A percentile compares a stretch with the other conserved stretches of the same genome.
These are phyloP conservation scores for Fusarium floridanum DNA, from an alignment of 2,329 filamentous ascomycete genomes.

Conservation along the genomic window DNA sequence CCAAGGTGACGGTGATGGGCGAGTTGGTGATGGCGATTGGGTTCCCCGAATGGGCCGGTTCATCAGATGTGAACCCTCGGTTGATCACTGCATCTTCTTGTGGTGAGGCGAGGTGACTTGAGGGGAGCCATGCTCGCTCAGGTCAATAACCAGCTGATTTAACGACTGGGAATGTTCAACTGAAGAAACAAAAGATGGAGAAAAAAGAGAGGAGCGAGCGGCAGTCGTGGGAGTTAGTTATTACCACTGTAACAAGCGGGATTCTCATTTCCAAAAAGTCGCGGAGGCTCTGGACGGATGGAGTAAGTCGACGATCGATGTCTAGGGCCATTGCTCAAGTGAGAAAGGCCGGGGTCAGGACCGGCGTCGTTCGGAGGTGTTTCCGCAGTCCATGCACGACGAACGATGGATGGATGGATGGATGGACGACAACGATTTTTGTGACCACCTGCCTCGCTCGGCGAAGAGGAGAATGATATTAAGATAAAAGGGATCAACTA, in stretches of 20 bases:
- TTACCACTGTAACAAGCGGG: constrained; percentile 16
- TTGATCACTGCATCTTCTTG: constrained; percentile 6
- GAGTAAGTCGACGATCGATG: constrained; percentile 3
- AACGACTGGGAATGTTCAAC: constrained; percentile 22
- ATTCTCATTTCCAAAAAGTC: constrained; percentile 34
- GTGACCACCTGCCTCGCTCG: constrained; percentile 19
- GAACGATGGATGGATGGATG: background rate
- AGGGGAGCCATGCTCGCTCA: background rate
- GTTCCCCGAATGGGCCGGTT: constrained; percentile 11
- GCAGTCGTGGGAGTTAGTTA: background rate
- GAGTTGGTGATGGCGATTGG: constrained; percentile 18
- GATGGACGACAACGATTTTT: background rate
- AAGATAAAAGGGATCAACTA: constrained; percentile 23
- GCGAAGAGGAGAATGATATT: constrained; percentile 20
- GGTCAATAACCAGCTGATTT: constrained; percentile 17
- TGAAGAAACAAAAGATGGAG: constrained; percentile 37
- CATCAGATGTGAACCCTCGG: constrained; percentile 9
- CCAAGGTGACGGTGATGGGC: constrained; percentile 12
- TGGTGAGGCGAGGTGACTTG: constrained; percentile 8
- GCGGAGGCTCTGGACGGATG: constrained; percentile 10
- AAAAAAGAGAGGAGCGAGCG: background rate
- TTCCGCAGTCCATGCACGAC: constrained; percentile 23
- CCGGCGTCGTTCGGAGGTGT: constrained; percentile 27
- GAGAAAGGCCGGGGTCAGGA: constrained; percentile 28
- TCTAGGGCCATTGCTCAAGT: constrained; percentile 11